phyloP scores from a whole-genome alignment of 169 alveolate genomes.

The Toxoplasma gondii region DNA sequence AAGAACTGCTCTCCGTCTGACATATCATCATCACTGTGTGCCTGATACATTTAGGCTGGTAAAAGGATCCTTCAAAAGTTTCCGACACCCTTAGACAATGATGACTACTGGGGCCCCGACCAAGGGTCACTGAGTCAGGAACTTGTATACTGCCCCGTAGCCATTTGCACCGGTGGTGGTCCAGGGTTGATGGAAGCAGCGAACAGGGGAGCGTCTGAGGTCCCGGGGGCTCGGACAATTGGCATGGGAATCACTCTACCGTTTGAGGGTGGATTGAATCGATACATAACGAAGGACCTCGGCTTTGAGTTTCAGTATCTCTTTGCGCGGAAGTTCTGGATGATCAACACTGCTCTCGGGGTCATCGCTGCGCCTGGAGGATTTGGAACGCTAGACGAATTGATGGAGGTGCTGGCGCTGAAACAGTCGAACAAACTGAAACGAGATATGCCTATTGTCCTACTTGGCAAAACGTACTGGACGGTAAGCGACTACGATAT shows the following conservation, averaged over 20 bases:
- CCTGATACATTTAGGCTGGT: background rate
- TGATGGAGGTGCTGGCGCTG: slow-evolving; percentile 76
- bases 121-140: slow-evolving; percentile 28
- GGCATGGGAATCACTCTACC: slow-evolving; percentile 78
- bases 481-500: background rate
- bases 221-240: slow-evolving; percentile 72
- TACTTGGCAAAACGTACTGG: slow-evolving; percentile 76
- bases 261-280: slow-evolving; percentile 75
- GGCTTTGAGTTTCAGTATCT: slow-evolving; percentile 79
- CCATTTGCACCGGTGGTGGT: slow-evolving; percentile 80
- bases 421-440: slow-evolving; percentile 76
- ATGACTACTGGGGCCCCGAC: slow-evolving; percentile 63
- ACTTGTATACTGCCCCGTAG: slow-evolving; percentile 65
- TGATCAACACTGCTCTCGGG: slow-evolving; percentile 69
- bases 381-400: slow-evolving; percentile 78
- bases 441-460: slow-evolving; percentile 74
- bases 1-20: too few species aligned
- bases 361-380: slow-evolving; percentile 77
- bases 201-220: slow-evolving; percentile 76
- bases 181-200: slow-evolving; percentile 83
- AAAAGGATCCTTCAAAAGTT: slow-evolving; percentile 60
- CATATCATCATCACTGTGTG: too few species aligned
- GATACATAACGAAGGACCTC: slow-evolving; percentile 69
- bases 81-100: slow-evolving; percentile 62
- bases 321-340: slow-evolving; percentile 80